Base-by-base conservation (phyloP, 2,329 filamentous ascomycete genomes). In the Diaporthe nobilis region DNA sequence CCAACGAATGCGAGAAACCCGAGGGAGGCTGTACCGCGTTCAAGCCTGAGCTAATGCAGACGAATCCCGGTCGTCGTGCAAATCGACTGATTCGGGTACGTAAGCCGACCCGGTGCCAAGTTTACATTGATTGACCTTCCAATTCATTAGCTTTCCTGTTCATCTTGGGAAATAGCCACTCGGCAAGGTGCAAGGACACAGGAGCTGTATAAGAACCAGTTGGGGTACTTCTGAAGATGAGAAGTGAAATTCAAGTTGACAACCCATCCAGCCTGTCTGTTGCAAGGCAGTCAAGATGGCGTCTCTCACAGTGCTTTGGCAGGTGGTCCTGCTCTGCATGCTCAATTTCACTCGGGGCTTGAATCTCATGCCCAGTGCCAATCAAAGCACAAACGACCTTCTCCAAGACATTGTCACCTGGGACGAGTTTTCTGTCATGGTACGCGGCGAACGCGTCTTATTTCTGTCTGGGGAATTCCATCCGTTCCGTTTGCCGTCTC, bases 381-480 rank as follows among this genome's bases (percentile, higher is more conserved):
- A 34, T 37, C 31, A 37, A 58, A 58, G 6, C 31, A 58, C 55
- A 20, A 22, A 71, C 17, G 15, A 51, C 6, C 37, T 25, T 9
- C 17, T 65, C 4, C 71, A 78, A 39, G 39, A 63, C 47, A 28
- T 78, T 70, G 88, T 92, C 22, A 93, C 91, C 53, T 94, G 91
- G 91, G 92, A 94, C 79, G 87, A 92, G 73, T 86, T 93, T 77
- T 92, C 92, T 3, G 83, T 94, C 12, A 92, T 91, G 78, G 87
- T 94, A 71, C 86, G 89, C 78, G 92, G 92, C 20, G 89, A 94
- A 81, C 86, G 92, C 42, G 83, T 93, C 63, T 88, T 94, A 83
- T 85, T 94, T 63, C 93, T 91, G 81, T 90, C 88, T 76, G 92
- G 91, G 47, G 92, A 94, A 81, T 88, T 94, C n/a, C 92, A 94